Evolutionary conservation across 768 basidiomycete genomes (phyloP).

Genomic region (Pilatotrama ljubarskyi): DNA sequence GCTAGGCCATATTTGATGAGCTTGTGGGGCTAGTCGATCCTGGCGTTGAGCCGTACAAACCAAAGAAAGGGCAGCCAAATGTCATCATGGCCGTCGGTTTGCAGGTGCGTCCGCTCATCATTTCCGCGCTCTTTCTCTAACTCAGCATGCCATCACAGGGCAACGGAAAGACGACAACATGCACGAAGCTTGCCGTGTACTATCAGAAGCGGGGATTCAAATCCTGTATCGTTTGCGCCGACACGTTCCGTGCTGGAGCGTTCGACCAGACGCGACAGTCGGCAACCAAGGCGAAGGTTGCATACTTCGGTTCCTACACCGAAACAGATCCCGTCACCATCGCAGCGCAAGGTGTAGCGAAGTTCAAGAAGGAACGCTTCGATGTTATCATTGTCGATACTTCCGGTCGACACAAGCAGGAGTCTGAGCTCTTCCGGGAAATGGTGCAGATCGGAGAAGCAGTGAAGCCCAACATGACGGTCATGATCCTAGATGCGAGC

Average conservation of each 20-base stretch:
- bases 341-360: slow-evolving; percentile 90
- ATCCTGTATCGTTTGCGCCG: slow-evolving; percentile 96
- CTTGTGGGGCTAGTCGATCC: slow-evolving; percentile 94
- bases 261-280: slow-evolving; percentile 99
- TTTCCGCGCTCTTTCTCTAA: not conserved
- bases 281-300: slow-evolving; percentile 97
- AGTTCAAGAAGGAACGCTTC: slow-evolving; percentile 98
- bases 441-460: slow-evolving; percentile 97
- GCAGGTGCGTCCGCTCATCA: slow-evolving; percentile 57
- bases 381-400: slow-evolving; percentile 99
- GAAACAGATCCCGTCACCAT: slow-evolving; percentile 97
- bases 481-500: slow-evolving; percentile 93
- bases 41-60: slow-evolving; percentile 93
- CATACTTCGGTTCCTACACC: slow-evolving; percentile 98
- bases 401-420: slow-evolving; percentile 95
- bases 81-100: slow-evolving; percentile 98
- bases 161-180: slow-evolving; percentile 98
- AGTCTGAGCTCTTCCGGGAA: slow-evolving; percentile 93
- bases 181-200: slow-evolving; percentile 97
- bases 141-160: slow-evolving; percentile 51
- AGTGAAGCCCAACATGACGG: slow-evolving; percentile 94
- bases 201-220: slow-evolving; percentile 97
- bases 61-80: slow-evolving; percentile 91
- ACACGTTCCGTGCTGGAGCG: slow-evolving; percentile 98
- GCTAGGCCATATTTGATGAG: slow-evolving; percentile 93